Conservation (phyloP, 441 rosid genomes). For the Adansonia grandidieri region DNA sequence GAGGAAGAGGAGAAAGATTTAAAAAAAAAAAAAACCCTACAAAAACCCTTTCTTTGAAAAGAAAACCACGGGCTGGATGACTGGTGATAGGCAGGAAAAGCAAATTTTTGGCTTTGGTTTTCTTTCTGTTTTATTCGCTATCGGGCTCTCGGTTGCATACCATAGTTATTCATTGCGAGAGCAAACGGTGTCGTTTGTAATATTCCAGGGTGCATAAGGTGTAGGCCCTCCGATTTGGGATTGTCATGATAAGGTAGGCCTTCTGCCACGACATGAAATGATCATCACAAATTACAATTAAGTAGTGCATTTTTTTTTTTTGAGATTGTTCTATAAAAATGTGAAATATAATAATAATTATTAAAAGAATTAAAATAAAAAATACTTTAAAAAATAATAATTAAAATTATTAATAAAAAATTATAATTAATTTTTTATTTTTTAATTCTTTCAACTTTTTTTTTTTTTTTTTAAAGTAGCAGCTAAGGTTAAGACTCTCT, state of each 20-base stretch:
- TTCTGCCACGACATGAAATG: not conserved
- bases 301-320: not conserved
- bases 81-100: not conserved
- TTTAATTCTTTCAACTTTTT: no score
- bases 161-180: not conserved
- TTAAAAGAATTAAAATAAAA: no score
- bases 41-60: constrained; percentile 1
- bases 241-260: not conserved
- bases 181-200: not conserved
- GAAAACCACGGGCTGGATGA: constrained; percentile 8
- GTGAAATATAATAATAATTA: no score
- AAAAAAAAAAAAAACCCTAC: constrained; percentile 6
- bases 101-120: not conserved
- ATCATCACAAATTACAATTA: not conserved
- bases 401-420: no score
- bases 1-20: not conserved
- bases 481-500: no score
- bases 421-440: no score
- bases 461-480: no score
- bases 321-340: no score
- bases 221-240: not conserved
- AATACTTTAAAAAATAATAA: no score
- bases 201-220: no score
- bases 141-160: not conserved
- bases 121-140: not conserved